Conservation (phyloP, 2,329 filamentous ascomycete genomes). For the Hypoxylon sp. region DNA sequence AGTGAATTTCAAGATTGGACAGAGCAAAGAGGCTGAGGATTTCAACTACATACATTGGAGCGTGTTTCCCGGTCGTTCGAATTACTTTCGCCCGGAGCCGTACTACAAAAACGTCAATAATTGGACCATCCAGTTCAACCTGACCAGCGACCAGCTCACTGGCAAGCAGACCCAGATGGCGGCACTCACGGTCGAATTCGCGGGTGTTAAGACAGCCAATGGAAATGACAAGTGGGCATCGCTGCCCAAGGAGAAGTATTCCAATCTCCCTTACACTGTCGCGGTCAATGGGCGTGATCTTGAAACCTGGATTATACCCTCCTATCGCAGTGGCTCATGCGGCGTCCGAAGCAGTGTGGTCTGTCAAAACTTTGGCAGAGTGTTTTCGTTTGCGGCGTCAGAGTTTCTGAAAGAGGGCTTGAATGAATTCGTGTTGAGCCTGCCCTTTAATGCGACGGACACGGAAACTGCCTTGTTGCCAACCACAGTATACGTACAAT, state of each 20-base stretch:
- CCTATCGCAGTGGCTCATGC: constrained; percentile 68
- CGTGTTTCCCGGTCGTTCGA: constrained; percentile 68
- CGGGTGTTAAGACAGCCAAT: constrained; percentile 71
- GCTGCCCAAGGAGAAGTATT: constrained; percentile 64
- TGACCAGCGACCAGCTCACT: constrained; percentile 58
- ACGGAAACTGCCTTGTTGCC: constrained; percentile 69
- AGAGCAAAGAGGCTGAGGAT: constrained; percentile 61
- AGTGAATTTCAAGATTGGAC: constrained; percentile 67
- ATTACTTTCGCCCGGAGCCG: constrained; percentile 59
- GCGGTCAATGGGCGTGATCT: constrained; percentile 56
- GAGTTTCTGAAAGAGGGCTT: constrained; percentile 60
- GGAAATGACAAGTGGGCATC: constrained; percentile 70
- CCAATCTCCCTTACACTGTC: constrained; percentile 64
- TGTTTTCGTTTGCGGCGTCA: constrained; percentile 66
- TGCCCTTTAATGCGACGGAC: constrained; percentile 70
- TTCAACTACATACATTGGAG: constrained; percentile 76
- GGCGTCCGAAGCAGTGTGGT: constrained; percentile 69
- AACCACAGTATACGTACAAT: constrained; percentile 70
- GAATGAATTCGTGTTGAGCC: constrained; percentile 67
- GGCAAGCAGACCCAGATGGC: constrained; percentile 57
- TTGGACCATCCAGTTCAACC: constrained; percentile 69
- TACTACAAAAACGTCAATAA: constrained; percentile 66
- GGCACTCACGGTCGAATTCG: constrained; percentile 72
- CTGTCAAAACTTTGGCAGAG: constrained; percentile 71
- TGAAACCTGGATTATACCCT: constrained; percentile 69